Evolutionary conservation across 2,329 filamentous ascomycete genomes (phyloP), one percentile per base, ranked within the genome.

Genomic region (Nigrospora oryzae): DNA sequence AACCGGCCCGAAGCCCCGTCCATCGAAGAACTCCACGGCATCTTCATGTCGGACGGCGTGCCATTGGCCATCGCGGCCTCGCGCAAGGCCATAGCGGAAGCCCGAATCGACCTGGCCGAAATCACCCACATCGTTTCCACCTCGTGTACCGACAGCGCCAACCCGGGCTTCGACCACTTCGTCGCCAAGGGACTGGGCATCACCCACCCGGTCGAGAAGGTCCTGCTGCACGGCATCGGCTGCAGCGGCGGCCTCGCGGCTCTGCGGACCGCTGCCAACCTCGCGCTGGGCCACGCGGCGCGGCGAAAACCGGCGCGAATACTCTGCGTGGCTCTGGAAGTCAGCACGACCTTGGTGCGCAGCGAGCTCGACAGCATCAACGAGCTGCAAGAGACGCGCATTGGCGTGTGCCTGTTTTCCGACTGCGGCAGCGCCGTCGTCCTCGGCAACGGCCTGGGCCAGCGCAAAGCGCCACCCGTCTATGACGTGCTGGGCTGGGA

Each of bases 91-190:
- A 65, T 81, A 11, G 61, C 65, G 8, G 77, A 81, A 57, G 75
- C 78, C 5, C 64, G 67, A 14, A 58, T 81, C 36, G 67, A 71
- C 36, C 57, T 70, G 0, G 56, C 57, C 3, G 65, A 79, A 42
- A 79, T 86, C 49, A 86, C 81, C 3, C 82, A 86, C 53, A 69
- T 84, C 36, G 79, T 86, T 10, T 75, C 79, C 19, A 83, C 80
- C 0, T 84, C 81, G 5, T 85, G 82, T 57, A 86, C 81, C 10
- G 78, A 85, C 57, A 83, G 79, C 50, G 79, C 80, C 14, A 85
- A 84, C 56, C 81, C 81, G 0, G 81, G 81, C 2, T 85, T 79
- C 56, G 82, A 85, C 52, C 78, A 84, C 58, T 82, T 70, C 49
- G 77, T 85, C 19, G 73, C 73, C 43, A 79, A 77, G 54, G 65